A percentile compares a stretch with the other conserved stretches of the same genome.
Evolutionary conservation across 495 filamentous ascomycete species (phyloP).

Genomic region (Hypoxylon lienhwacheense): DNA sequence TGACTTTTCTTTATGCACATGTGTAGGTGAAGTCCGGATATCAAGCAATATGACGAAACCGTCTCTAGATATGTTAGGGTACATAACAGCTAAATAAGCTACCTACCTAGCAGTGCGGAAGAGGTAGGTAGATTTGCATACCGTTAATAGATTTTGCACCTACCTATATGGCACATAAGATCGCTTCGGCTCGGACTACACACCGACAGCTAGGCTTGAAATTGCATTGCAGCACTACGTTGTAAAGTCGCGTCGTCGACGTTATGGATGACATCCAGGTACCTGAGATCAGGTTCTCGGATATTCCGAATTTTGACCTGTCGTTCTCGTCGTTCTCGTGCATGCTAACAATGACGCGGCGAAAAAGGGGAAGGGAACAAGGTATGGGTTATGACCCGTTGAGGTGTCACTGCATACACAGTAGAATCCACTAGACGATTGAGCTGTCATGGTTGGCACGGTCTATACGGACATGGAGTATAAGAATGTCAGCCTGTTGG

Average conservation of each 20-base stretch:
- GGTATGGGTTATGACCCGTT: background rate
- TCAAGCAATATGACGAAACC: constrained; percentile 11
- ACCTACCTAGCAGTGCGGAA: too few relatives aligned
- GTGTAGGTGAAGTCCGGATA: constrained; percentile 15
- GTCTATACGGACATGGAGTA: background rate
- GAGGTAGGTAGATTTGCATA: too few relatives aligned
- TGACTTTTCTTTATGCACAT: constrained; percentile 17
- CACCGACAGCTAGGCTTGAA: constrained; percentile 15
- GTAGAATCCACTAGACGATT: too few relatives aligned
- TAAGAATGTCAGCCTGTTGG: too few relatives aligned
- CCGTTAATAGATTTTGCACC: too few relatives aligned
- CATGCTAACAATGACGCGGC: background rate
- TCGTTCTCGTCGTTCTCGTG: too few relatives aligned
- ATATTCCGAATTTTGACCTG: constrained; percentile 11
- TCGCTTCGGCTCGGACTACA: background rate
- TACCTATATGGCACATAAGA: background rate
- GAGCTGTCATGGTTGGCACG: too few relatives aligned
- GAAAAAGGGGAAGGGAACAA: background rate
- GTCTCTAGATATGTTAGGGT: too few relatives aligned
- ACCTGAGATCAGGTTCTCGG: constrained; percentile 10
- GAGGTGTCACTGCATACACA: constrained; percentile 14
- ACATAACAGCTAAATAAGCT: too few relatives aligned
- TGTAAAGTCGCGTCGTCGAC: too few relatives aligned
- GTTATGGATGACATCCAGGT: constrained; percentile 3
- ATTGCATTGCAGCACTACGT: constrained; percentile 17